Percentiles rank a stretch among this genome's conserved stretches.
phyloP scores from a whole-genome alignment of 805 yeast genomes.

The Saccharomycopsis fibuligera region DNA sequence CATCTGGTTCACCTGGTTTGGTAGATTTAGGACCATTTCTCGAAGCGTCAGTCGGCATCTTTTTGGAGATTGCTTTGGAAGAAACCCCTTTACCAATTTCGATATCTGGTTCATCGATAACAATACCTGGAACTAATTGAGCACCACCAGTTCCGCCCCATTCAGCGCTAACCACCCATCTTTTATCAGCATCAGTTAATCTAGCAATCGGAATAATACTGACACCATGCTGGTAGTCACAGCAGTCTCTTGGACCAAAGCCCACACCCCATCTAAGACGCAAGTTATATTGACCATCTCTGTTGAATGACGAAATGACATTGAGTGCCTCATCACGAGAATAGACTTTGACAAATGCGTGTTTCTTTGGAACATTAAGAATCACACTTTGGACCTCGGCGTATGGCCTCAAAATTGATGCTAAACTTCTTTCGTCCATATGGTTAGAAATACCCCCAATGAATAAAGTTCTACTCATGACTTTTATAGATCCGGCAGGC shows the following conservation, averaged over 20 bases:
- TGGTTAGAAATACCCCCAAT: slow-evolving; percentile 87
- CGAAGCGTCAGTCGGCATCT: slow-evolving; percentile 89
- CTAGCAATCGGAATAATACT: slow-evolving; percentile 82
- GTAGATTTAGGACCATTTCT: slow-evolving; percentile 82
- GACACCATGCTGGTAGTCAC: slow-evolving; percentile 87
- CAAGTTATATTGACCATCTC: slow-evolving; percentile 54
- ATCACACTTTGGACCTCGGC: slow-evolving; percentile 92
- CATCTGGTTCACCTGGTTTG: slow-evolving; percentile 47
- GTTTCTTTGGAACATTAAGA: slow-evolving; percentile 81
- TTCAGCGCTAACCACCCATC: slow-evolving; percentile 85
- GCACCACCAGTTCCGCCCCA: slow-evolving; percentile 97
- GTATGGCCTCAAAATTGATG: slow-evolving; percentile 67
- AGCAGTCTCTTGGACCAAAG: slow-evolving; percentile 97
- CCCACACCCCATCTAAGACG: slow-evolving; percentile 99
- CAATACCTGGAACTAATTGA: slow-evolving; percentile 70
- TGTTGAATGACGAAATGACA: slow-evolving; percentile 66
- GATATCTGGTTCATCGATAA: slow-evolving; percentile 95
- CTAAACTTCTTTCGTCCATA: slow-evolving; percentile 71
- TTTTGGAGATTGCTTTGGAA: slow-evolving; percentile 83
- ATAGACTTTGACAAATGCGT: slow-evolving; percentile 92
- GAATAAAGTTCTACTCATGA: slow-evolving; percentile 82
- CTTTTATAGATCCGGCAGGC: slow-evolving; percentile 76
- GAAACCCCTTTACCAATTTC: slow-evolving; percentile 93
- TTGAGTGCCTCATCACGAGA: slow-evolving; percentile 88
- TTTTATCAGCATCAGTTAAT: slow-evolving; percentile 87